Evolutionary conservation across 2,329 filamentous ascomycete genomes (phyloP), one percentile per base, ranked within the genome.

Genomic region (Phialocephala sp.): DNA sequence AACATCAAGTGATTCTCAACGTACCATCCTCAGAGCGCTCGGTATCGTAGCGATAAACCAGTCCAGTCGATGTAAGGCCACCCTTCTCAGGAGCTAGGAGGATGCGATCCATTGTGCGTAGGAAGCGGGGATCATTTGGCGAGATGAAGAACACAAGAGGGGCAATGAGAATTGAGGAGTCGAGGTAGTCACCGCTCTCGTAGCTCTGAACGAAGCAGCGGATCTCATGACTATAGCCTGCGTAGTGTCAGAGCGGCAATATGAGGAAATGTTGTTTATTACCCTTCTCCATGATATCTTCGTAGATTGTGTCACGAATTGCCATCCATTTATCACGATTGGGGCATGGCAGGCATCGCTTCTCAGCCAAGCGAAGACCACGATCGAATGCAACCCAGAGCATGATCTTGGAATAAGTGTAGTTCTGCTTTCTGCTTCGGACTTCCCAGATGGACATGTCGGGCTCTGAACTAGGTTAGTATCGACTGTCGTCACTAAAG

Each of bases 391-490:
- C 90, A 3, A 94, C 91, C 91, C 91, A 94, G 24, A 94, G 83
- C 88, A 93, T 91, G 69, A 94, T 84, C 75, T 93, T 92, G n/a
- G 89, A 91, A 77, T 93, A 94, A 15, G 89, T 87, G 71, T 93
- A 94, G 73, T 92, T 87, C 76, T 93, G 90, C 74, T 90, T 90
- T 72, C 88, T 80, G 69, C 91, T 91, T 50, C 91, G 86, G 6
- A 92, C 90, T 76, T 94, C 91, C 91, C 91, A 93, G 72, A 93
- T 94, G 2, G 89, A 92, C 90, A 93, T 93, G 74, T 94, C 91
- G 14, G 87, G 87, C 52, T 89, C 83, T 84, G 56, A 8, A 8
- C 20, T 14, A 5, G 37, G 57, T 75, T 64, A 71, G 63, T 36
- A 52, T 62, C 11, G 27, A 14, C 20, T n/a, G 43, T 11, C 11